Conservation (phyloP, 108 stramenopile species). For the Cyclotella cryptica region DNA sequence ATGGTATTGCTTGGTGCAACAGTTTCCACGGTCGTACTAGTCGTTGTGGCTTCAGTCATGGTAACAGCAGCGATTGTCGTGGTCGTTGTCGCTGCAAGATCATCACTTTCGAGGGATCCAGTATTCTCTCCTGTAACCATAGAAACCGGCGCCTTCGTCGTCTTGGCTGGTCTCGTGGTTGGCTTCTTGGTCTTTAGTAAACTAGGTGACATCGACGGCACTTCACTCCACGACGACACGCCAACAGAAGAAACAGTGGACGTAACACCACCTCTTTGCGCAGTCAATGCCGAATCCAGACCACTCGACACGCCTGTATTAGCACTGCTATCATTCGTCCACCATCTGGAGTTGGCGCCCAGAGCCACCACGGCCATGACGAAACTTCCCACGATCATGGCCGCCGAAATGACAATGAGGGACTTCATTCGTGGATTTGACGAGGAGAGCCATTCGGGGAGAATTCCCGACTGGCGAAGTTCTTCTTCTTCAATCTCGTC, state of each 20-base stretch:
- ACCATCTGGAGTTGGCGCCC: background rate
- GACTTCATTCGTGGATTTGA: conserved; percentile 1
- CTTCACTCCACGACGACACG: background rate
- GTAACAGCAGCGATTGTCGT: background rate
- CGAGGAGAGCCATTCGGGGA: conserved; percentile 23
- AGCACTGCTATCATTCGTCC: background rate
- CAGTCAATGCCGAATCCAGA: background rate
- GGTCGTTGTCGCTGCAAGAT: background rate
- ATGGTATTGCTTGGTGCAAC: background rate
- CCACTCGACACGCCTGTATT: background rate
- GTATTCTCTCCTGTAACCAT: background rate
- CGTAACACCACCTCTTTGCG: background rate
- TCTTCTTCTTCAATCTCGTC: background rate
- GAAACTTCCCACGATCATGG: conserved; percentile 28
- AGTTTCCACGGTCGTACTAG: background rate
- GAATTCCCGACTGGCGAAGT: background rate
- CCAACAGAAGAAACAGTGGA: background rate
- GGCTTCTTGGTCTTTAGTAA: background rate
- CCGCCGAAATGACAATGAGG: background rate
- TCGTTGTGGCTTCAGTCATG: background rate
- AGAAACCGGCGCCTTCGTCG: background rate
- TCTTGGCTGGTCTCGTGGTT: background rate
- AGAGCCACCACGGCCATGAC: conserved; percentile 23
- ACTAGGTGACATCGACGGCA: background rate
- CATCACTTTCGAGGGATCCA: background rate